A percentile compares a stretch with the other conserved stretches of the same genome.
Evolutionary conservation across 2,329 filamentous ascomycete species (phyloP).

Genomic region (Nemania sp.): DNA sequence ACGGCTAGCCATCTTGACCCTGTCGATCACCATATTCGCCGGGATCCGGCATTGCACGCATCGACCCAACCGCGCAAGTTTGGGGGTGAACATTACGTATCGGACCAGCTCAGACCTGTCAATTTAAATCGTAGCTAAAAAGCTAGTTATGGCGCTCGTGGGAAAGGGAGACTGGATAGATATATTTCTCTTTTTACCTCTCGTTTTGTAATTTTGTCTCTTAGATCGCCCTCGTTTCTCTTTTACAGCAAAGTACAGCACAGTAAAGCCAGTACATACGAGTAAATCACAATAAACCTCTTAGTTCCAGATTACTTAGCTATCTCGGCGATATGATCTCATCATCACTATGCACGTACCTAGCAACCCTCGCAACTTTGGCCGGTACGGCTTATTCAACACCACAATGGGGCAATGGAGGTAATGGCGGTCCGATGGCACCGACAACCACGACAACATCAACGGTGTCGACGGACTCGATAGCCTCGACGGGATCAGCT

Average conservation of each 20-base stretch:
- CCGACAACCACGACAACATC: background rate
- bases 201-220: conserved; percentile 20
- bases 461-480: background rate
- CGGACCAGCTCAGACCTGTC: background rate
- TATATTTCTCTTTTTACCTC: background rate
- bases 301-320: background rate
- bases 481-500: too few species aligned
- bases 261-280: background rate
- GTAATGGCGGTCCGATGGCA: background rate
- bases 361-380: conserved; percentile 27
- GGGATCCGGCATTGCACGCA: conserved; percentile 11
- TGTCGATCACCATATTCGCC: conserved; percentile 13
- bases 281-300: too few species aligned
- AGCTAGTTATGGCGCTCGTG: background rate
- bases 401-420: conserved; percentile 24
- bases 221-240: background rate
- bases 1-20: conserved; percentile 11
- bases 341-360: conserved; percentile 26
- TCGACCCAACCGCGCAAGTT: background rate
- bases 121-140: background rate
- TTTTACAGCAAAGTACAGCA: background rate
- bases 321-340: conserved; percentile 26
- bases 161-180: background rate
- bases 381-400: conserved; percentile 30
- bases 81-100: background rate